Evolutionary conservation across 345 rosid genomes (phyloP).

Genomic region (Viola odorata): DNA sequence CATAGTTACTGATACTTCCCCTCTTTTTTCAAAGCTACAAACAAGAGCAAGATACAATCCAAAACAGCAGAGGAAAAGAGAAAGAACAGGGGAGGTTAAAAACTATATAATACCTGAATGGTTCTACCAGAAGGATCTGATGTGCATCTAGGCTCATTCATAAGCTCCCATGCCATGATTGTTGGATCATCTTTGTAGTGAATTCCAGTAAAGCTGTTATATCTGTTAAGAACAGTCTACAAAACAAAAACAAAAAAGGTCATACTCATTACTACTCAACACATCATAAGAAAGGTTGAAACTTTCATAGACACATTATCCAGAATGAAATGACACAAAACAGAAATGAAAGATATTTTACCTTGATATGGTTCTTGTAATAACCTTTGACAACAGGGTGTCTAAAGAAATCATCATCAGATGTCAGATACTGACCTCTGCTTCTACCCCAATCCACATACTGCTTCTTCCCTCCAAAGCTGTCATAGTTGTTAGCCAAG

Average conservation of each 20-base stretch:
- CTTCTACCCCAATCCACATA: constrained; percentile 26
- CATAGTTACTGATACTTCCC: not conserved
- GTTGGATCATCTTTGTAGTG: constrained; percentile 29
- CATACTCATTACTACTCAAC: not conserved
- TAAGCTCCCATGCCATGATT: constrained; percentile 33
- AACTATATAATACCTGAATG: constrained; percentile 15
- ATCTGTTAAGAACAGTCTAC: constrained; percentile 30
- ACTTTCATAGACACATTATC: not conserved
- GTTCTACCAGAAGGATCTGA: constrained; percentile 30
- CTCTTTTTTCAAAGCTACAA: not conserved
- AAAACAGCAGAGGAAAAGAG: not conserved
- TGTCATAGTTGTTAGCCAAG: constrained; percentile 29
- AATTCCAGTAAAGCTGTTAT: constrained; percentile 21
- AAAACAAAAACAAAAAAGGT: constrained; percentile 3
- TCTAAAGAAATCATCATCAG: constrained; percentile 31
- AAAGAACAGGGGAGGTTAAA: not conserved
- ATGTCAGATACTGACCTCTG: constrained; percentile 15
- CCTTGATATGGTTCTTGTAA: constrained; percentile 27
- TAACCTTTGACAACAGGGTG: constrained; percentile 23
- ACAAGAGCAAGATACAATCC: not conserved
- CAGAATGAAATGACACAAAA: not conserved
- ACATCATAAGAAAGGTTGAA: not conserved
- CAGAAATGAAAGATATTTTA: not conserved
- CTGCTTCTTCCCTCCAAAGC: constrained; percentile 32
- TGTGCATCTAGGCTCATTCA: constrained; percentile 34